Evolutionary conservation across 148 eudicot species (phyloP), one percentile per base, ranked within the genome.

Genomic region (Drosera capensis): DNA sequence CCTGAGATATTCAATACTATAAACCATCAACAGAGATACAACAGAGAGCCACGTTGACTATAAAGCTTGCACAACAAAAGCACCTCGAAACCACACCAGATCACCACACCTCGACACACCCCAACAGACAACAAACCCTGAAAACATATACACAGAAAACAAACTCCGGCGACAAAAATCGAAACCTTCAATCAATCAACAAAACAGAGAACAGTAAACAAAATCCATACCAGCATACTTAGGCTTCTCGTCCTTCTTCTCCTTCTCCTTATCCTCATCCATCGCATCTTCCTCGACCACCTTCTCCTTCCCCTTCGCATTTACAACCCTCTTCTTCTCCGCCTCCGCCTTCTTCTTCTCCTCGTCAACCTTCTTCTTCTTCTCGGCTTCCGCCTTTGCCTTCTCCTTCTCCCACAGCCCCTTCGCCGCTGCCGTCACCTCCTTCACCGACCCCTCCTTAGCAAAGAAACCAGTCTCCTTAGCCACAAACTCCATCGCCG

Each of bases 401-500:
- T 15, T 34, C 38, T 34, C 38, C 13, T 11, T 74, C 40, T 60
- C 68, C 23, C 60, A 60, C 55, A 56, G 55, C 46, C 40, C 23
- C 12, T 68, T 54, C 0, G 68, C 57, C 19, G 71, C 23, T 23
- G 58, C 50, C 1, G 20, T 52, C 22, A 79, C 65, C 20, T 74
- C 88, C 19, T 43, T 63, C 20, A 59, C 43, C 25, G 65, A 64
- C 8, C 75, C 59, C 2, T 70, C 73, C 8, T 56, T 58, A 30
- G 31, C 55, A 73, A 84, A 71, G 43, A 77, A 60, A 56, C 70
- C 71, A 5, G 75, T 53, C 56, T 74, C 84, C 6, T 29, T 51
- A 0, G 79, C 64, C 2, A 74, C 64, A 46, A 84, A 84, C 14
- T 79, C 88, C 11, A 84, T 40, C 3, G 62, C 88, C 15, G 73